phyloP scores from a whole-genome alignment of 768 basidiomycete genomes.

The Pisolithus tinctorius region DNA sequence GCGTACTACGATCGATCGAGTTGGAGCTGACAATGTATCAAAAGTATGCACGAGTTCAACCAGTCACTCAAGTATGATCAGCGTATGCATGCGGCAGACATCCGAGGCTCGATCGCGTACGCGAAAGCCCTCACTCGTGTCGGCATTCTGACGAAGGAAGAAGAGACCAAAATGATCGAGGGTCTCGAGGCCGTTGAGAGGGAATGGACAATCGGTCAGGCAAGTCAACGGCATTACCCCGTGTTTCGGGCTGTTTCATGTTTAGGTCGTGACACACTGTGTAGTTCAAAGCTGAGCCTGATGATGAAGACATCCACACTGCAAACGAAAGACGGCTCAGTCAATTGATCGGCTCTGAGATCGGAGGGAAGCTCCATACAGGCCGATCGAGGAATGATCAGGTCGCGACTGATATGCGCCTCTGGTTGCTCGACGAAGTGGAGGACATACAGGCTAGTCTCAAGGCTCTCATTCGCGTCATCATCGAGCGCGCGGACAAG shows the following conservation, averaged over 20 bases:
- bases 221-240: constrained; percentile 28
- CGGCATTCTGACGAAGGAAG: constrained; percentile 74
- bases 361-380: constrained; percentile 95
- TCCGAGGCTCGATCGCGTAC: constrained; percentile 93
- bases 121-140: constrained; percentile 78
- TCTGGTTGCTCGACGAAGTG: constrained; percentile 88
- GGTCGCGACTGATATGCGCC: constrained; percentile 95
- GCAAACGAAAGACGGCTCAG: constrained; percentile 94
- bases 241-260: not conserved
- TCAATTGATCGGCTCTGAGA: constrained; percentile 78
- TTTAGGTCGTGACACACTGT: not conserved
- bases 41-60: constrained; percentile 95
- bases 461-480: constrained; percentile 75
- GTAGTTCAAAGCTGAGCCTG: constrained; percentile 72
- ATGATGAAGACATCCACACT: constrained; percentile 98
- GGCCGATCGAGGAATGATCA: constrained; percentile 97
- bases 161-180: constrained; percentile 62
- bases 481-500: constrained; percentile 88
- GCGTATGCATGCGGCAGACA: constrained; percentile 89
- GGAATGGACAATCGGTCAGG: constrained; percentile 81
- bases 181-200: constrained; percentile 70
- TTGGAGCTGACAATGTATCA: not conserved
- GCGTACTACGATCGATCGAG: not conserved
- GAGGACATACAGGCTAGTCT: constrained; percentile 58
- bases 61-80: constrained; percentile 93